A percentile compares a stretch with the other conserved stretches of the same genome.
Evolutionary conservation across 345 rosid species (phyloP).

Genomic region (Sisymbrium altissimum): DNA sequence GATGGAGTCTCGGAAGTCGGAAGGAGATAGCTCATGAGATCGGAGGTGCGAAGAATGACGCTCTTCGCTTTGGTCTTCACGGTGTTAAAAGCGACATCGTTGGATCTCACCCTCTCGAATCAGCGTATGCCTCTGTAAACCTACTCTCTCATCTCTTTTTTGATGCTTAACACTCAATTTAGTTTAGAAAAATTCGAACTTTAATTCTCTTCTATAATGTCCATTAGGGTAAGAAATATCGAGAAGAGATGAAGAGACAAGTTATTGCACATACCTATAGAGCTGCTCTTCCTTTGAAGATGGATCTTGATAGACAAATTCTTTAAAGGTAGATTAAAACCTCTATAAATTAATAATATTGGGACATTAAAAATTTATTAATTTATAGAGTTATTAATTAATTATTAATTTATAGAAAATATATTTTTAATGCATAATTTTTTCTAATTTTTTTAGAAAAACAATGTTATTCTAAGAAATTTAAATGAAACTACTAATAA

Average conservation of each 20-base stretch:
- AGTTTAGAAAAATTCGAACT: not conserved
- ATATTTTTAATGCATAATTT: too few relatives aligned
- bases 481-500: too few relatives aligned
- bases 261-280: conserved; percentile 66
- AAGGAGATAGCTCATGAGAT: conserved; percentile 61
- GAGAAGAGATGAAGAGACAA: conserved; percentile 58
- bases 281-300: conserved; percentile 70
- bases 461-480: too few relatives aligned
- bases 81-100: conserved; percentile 73
- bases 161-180: not conserved
- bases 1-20: too few relatives aligned
- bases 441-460: too few relatives aligned
- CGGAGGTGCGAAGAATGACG: conserved; percentile 62
- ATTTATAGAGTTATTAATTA: too few relatives aligned
- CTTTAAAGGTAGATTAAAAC: too few relatives aligned
- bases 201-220: not conserved
- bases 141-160: not conserved
- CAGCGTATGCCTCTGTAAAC: conserved; percentile 57
- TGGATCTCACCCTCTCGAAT: conserved; percentile 78
- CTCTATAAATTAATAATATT: too few relatives aligned
- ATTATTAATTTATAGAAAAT: too few relatives aligned
- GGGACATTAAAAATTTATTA: too few relatives aligned
- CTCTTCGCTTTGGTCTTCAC: conserved; percentile 76
- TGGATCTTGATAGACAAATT: conserved; percentile 82
- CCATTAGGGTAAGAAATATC: conserved; percentile 53